Base-by-base conservation (phyloP, 176 grass and related monocot genomes). In the Bolboschoenus planiculmis region DNA sequence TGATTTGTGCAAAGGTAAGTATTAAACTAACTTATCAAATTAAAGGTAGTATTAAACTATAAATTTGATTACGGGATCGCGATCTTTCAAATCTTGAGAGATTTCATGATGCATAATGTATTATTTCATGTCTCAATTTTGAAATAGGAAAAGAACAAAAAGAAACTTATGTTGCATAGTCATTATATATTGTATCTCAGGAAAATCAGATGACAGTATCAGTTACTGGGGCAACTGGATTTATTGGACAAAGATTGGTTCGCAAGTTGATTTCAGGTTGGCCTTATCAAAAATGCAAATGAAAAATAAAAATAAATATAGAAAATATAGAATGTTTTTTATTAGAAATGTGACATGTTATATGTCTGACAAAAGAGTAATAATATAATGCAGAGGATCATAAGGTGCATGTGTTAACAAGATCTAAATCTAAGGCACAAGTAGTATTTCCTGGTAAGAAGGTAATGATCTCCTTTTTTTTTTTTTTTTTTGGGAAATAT, bases 151-250 rank as follows among this genome's bases (percentile, higher is more conserved):
- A 53, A 53, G 14, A 34, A 34, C 26, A 53, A 51, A 77, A 75
- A 67, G 56, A 39, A 67, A n/a, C 72, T 77, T 31, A 53, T 50
- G 43, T 33, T 77, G 43, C 27, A 50, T 53, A 7, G 44, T 50
- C 14, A 51, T 77, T 51, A 50, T 33, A 20, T 53, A 77, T 77
- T 58, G 61, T 65, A 24, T 88, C 85, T 64, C 88, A 94, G 88
- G 82, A 29, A 79, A 40, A 77, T 63, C 42, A 87, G 80, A 88
- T 94, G 92, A 90, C 85, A 2, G 90, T 98, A 43, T 91, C 95
- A 83, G 84, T 98, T 79, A 98, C 92, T 36, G 95, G 95, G 63
- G 95, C 92, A 64, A 98, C 95, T 54, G 95, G 95, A 55, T 98
- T 98, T 82, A 85, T 98, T 75, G 90, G 95, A 14, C 88, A 88